Evolutionary conservation across 2,329 filamentous ascomycete genomes (phyloP), one percentile per base, ranked within the genome.

Genomic region (Bipolaris victoriae): DNA sequence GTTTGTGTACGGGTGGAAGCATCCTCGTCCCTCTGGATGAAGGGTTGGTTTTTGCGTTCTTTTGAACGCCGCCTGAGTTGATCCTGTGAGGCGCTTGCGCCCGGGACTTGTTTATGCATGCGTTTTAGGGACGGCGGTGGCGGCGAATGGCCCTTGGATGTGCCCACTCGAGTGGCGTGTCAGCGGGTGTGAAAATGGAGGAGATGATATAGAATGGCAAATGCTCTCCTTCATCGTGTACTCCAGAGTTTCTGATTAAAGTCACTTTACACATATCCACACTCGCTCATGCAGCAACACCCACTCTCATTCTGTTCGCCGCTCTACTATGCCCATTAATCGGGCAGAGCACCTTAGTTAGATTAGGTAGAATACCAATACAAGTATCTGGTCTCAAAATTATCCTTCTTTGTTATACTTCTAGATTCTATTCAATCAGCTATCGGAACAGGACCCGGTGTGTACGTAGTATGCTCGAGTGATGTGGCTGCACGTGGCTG

Each of bases 1-100:
- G 66, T 64, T 69, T 75, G 74, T 66, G 64, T 70, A 68, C 64
- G 65, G 64, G 59, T 63, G 64, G 68, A 72, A 73, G 70, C 59
- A 73, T 76, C 73, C 74, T 72, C 73, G 71, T 77, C 73, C 69
- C 52, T 64, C 49, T 61, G 71, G 74, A 77, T 75, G 71, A 55
- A 72, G 74, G 74, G 74, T 74, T 76, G 74, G 74, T 73, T 73
- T 71, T 67, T 64, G 70, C 66, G 65, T 65, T 58, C 54, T 60
- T 43, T 61, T 41, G 50, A 64, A 68, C 68, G 68, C 68, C 68
- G 65, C 63, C 46, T 61, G 68, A 69, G 67, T 69, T 63, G 71
- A 73, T 73, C 65, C 68, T 63, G 70, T 66, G 68, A 50, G 57
- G 67, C 66, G 65, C 68, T 69, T 66, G 66, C 60, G 63, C 67